Evolutionary conservation across 2,329 filamentous ascomycete genomes (phyloP).

Genomic region (Madurella fahalii): DNA sequence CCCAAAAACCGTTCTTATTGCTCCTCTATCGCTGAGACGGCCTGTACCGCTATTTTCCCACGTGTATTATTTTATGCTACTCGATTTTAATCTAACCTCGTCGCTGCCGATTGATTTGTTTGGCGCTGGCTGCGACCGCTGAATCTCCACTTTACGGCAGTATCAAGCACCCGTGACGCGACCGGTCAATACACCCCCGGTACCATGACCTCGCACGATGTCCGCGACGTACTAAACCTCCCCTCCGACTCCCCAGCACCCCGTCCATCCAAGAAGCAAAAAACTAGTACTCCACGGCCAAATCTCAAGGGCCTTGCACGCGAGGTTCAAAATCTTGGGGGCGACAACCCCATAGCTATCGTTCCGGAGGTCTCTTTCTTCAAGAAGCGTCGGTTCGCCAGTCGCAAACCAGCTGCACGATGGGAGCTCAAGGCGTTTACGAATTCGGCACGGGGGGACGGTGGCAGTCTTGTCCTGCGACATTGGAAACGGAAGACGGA

Average conservation of each 20-base stretch:
- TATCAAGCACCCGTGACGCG: conserved; percentile 9
- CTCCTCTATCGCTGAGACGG: neutral
- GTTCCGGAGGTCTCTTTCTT: conserved; percentile 57
- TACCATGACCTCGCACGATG: conserved; percentile 70
- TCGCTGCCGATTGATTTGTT: neutral
- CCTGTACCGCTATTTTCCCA: neutral
- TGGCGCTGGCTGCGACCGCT: neutral
- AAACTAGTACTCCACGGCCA: conserved; percentile 55
- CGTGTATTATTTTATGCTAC: conserved; percentile 1
- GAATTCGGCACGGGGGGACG: conserved; percentile 67
- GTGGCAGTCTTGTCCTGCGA: conserved; percentile 61
- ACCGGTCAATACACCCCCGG: conserved; percentile 16
- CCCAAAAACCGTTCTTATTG: neutral
- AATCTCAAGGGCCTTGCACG: conserved; percentile 62
- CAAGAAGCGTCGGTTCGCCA: conserved; percentile 55
- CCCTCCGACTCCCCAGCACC: conserved; percentile 53
- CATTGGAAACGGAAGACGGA: conserved; percentile 74
- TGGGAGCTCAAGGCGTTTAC: conserved; percentile 70
- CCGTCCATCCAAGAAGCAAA: conserved; percentile 71
- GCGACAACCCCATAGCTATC: conserved; percentile 64
- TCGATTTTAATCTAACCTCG: conserved; percentile 1
- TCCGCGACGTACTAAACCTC: conserved; percentile 84
- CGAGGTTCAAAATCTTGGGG: conserved; percentile 62
- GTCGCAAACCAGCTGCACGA: conserved; percentile 50
- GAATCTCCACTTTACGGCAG: neutral